These are phyloP conservation scores for Striga asiatica DNA, from an alignment of 257 asterid species.

Conservation along the genomic window DNA sequence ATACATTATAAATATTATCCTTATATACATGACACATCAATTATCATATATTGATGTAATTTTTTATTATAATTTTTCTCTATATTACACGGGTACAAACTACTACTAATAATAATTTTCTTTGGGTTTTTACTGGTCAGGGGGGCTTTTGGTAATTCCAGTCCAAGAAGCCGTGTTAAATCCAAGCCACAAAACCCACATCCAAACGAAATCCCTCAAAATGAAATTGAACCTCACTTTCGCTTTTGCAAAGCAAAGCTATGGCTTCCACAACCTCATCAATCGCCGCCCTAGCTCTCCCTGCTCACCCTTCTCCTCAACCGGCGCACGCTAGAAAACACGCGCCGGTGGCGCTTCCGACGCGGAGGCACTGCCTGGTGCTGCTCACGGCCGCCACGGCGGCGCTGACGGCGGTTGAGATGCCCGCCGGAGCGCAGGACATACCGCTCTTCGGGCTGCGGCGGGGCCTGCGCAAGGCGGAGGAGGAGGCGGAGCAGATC, in stretches of 20 bases:
- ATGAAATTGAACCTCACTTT: conserved; percentile 7
- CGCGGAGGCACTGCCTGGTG: conserved; percentile 55
- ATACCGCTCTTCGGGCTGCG: conserved; percentile 70
- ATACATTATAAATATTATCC: too few species aligned
- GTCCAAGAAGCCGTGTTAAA: neutral
- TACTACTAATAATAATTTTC: too few species aligned
- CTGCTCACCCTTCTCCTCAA: conserved; percentile 22
- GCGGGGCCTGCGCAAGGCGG: conserved; percentile 47
- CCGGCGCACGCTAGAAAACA: conserved; percentile 14
- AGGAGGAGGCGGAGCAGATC: conserved; percentile 57
- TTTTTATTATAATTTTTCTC: too few species aligned
- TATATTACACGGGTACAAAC: too few species aligned
- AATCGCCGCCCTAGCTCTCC: conserved; percentile 25
- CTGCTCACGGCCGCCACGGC: conserved; percentile 43
- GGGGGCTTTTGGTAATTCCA: conserved; percentile 17
- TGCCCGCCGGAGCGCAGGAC: conserved; percentile 61
- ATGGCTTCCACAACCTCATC: conserved; percentile 57
- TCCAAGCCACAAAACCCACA: conserved; percentile 20
- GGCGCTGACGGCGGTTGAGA: conserved; percentile 40
- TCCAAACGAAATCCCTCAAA: neutral
- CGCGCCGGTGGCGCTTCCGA: conserved; percentile 28
- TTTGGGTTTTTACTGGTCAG: neutral
- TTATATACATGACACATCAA: too few species aligned
- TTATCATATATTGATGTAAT: too few species aligned
- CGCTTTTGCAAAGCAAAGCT: conserved; percentile 5